Base-by-base conservation (phyloP, 2,329 filamentous ascomycete species). In the Aspergillus udagawae region DNA sequence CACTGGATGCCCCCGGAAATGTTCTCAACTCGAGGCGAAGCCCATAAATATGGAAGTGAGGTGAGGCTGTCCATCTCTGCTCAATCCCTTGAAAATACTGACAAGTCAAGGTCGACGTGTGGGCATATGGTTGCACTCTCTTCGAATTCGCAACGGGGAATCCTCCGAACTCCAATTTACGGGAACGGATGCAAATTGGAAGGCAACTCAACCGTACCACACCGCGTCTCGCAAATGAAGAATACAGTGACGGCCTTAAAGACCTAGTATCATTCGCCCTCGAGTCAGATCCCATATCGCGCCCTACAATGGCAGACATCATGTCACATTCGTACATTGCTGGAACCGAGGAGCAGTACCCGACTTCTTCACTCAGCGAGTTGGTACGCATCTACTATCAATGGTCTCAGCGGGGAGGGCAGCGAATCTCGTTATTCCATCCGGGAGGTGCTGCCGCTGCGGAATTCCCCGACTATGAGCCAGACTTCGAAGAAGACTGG, bases 1-100 rank as follows among this genome's bases (percentile, higher is more conserved):
- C 82, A 86, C 65, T 88, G 84, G 82, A 86, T 88, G 84, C 82
- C 85, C 5, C 83, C 82, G 4, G 85, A 88, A 66, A 77, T 87
- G 68, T 80, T 80, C 60, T 65, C 73, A 48, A 69, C 66, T 48
- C 67, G 67, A 3, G 66, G 68, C 9, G 72, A 74, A 54, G 75
- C 72, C 7, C 75, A 77, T 53, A 71, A 76, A 51, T 80, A 80
- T 56, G 76, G 77, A 12, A 79, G 77, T 56, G 79, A 81, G 64
- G 75, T 77, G 56, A 63, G 73, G 64, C 17, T 9, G 27, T 47
- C n/a, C n/a, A 21, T 12, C 49, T 8, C 10, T 29, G 17, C 8
- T 14, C 20, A 4, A 14, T 25, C 1, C 8, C 10, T 8, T 1
- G 29, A 4, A 3, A 3, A 45, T 38, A 45, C 64, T 70, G 20